A percentile compares a stretch with the other conserved stretches of the same genome.
phyloP scores from a whole-genome alignment of 768 basidiomycete species.

The Lactarius deliciosus region DNA sequence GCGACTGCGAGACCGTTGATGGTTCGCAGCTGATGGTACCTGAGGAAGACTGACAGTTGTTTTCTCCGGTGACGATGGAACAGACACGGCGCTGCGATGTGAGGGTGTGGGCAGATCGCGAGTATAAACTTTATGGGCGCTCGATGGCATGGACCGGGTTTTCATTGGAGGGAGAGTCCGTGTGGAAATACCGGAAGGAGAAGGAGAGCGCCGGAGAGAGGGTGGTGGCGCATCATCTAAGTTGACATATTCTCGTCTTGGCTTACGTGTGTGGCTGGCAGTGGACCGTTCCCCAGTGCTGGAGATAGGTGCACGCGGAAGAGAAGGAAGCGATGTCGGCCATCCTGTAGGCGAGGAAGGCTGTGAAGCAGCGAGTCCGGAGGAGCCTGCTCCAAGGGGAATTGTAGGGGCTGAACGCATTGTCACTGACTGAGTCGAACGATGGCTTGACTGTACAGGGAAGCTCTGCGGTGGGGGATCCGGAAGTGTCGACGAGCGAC shows the following conservation, averaged over 20 bases:
- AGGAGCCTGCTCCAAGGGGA: constrained; percentile 1
- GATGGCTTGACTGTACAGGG: constrained; percentile 13
- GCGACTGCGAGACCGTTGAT: constrained; percentile 19
- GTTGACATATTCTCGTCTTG: constrained; percentile 28
- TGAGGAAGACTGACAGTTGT: constrained; percentile 13
- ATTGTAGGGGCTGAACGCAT: constrained; percentile 11
- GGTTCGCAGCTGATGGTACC: background rate
- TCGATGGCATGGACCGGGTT: constrained; percentile 1
- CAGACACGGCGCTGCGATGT: constrained; percentile 20
- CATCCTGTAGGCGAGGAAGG: constrained; percentile 28
- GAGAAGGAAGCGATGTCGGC: constrained; percentile 20
- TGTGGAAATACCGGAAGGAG: constrained; percentile 18
- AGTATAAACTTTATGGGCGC: background rate
- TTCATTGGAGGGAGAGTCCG: constrained; percentile 7
- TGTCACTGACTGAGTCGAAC: constrained; percentile 25
- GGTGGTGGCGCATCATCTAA: constrained; percentile 30
- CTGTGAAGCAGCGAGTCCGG: constrained; percentile 20
- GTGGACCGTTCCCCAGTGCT: constrained; percentile 3
- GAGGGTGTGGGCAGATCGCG: constrained; percentile 12
- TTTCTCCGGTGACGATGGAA: constrained; percentile 30
- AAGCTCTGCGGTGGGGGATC: constrained; percentile 15
- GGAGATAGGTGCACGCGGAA: constrained; percentile 23
- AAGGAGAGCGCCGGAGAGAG: constrained; percentile 29
- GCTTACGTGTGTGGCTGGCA: constrained; percentile 8
- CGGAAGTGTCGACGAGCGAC: constrained; percentile 26